Percentiles rank a stretch among this genome's conserved stretches.
Evolutionary conservation across 805 yeast genomes (phyloP).

Genomic region (Middelhovenomyces tepae): DNA sequence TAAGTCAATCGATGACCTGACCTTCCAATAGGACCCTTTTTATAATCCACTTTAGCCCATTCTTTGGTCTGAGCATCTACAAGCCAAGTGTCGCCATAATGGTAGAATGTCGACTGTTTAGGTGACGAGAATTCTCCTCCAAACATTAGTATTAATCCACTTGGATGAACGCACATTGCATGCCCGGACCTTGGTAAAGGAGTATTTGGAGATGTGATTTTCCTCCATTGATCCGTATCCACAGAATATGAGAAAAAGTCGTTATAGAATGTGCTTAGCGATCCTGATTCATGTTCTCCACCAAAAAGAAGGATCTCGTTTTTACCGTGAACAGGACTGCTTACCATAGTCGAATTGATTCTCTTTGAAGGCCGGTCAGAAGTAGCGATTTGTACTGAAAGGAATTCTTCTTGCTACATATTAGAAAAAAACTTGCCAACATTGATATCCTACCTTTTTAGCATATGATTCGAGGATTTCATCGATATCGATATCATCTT

Average conservation of each 20-base stretch:
- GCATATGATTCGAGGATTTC: slow-evolving; percentile 70
- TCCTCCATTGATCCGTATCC: slow-evolving; percentile 76
- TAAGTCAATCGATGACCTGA: slow-evolving; percentile 86
- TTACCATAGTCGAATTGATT: slow-evolving; percentile 64
- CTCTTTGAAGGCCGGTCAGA: slow-evolving; percentile 58
- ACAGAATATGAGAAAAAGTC: slow-evolving; percentile 67
- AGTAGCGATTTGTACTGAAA: slow-evolving; percentile 55
- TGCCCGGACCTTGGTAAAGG: slow-evolving; percentile 94
- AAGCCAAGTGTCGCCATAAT: slow-evolving; percentile 94
- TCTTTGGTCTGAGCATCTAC: slow-evolving; percentile 76
- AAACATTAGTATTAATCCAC: slow-evolving; percentile 75
- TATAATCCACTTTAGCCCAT: slow-evolving; percentile 79
- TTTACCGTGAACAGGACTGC: slow-evolving; percentile 67
- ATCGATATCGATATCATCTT: slow-evolving; percentile 81
- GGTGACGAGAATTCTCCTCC: slow-evolving; percentile 98
- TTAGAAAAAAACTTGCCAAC: no score
- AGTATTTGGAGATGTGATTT: slow-evolving; percentile 67
- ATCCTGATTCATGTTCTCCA: slow-evolving; percentile 54
- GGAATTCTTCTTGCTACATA: slow-evolving; percentile 75
- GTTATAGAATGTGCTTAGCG: slow-evolving; percentile 61
- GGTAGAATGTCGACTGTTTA: slow-evolving; percentile 90
- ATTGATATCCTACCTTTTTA: no score
- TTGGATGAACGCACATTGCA: slow-evolving; percentile 86
- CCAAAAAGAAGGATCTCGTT: slow-evolving; percentile 80
- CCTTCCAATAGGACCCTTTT: slow-evolving; percentile 66